Evolutionary conservation across 768 basidiomycete species (phyloP), one percentile per base, ranked within the genome.

Genomic region (Lyophyllum semitale): DNA sequence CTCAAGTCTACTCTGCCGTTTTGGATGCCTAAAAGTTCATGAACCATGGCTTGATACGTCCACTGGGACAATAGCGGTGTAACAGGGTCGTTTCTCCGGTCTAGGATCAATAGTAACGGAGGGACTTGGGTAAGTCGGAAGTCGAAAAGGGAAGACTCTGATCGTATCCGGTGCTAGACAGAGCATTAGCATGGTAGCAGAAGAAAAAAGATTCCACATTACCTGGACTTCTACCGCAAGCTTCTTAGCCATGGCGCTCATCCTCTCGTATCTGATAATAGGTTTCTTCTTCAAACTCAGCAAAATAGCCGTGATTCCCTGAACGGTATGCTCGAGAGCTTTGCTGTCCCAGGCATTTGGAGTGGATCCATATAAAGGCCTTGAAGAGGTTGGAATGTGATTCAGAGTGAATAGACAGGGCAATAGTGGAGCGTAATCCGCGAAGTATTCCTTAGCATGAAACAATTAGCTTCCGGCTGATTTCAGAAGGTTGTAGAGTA

Each of bases 41-140:
- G 97, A 0, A 98, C 97, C 95, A 98, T 98, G 1, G 96, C 97
- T 69, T 98, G 96, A 73, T 98, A 98, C 23, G 97, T 98, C 97
- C 97, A 98, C 71, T 98, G 97, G 2, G 93, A 93, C 27, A 98
- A 79, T 33, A 98, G 74, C 4, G 97, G 97, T 0, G 97, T 98
- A 5, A 98, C 93, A 2, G 97, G 97, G 66, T 99, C 97, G 71
- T 97, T 98, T 59, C 96, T 79, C 58, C 97, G 83, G 73, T 99
- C 97, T 52, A 99, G 80, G 59, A 99, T 92, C 48, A 99, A 80
- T 30, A 99, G 76, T 41, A 98, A 67, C 7, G 97, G 97, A 2
- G 93, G 83, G 8, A 93, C 86, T 69, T 94, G 92, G 2, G 91
- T 93, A 35, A 86, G 78, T 44, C 95, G 83, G 69, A 98, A 98